phyloP scores from a whole-genome alignment of 768 basidiomycete species.

The Sporobolomyces phaffii region DNA sequence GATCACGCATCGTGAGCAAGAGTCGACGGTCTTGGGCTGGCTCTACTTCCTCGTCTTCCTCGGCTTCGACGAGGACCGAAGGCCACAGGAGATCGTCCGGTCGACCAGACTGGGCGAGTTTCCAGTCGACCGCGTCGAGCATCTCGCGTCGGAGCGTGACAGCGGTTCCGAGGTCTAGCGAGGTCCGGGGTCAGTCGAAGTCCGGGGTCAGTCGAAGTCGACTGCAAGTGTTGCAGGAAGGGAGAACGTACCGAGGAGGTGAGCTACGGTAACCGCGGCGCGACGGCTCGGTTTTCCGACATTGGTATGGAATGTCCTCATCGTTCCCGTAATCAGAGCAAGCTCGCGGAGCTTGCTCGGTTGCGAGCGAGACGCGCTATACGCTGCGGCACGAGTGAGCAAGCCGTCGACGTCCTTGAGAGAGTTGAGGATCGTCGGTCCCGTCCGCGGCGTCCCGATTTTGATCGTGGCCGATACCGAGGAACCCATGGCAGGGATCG shows the following conservation, averaged over 20 bases:
- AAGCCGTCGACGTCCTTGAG: constrained; percentile 57
- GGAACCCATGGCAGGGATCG: constrained; percentile 73
- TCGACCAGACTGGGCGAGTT: constrained; percentile 53
- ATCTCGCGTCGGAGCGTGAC: constrained; percentile 80
- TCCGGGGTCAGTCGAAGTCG: constrained; percentile 6
- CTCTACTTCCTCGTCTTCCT: constrained; percentile 49
- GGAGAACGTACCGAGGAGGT: constrained; percentile 52
- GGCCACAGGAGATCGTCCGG: constrained; percentile 74
- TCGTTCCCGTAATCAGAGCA: constrained; percentile 52
- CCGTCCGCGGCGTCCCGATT: constrained; percentile 52
- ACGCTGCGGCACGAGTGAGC: constrained; percentile 17
- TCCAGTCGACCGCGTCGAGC: constrained; percentile 69
- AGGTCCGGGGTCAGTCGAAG: not conserved
- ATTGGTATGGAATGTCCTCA: constrained; percentile 71
- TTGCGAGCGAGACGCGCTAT: constrained; percentile 58
- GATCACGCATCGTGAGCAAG: constrained; percentile 55
- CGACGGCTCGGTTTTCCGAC: constrained; percentile 59
- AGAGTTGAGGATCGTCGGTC: constrained; percentile 51
- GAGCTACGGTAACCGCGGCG: constrained; percentile 57
- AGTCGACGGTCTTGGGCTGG: constrained; percentile 45
- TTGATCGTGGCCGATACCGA: constrained; percentile 71
- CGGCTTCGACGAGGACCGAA: constrained; percentile 46
- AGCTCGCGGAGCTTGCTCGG: constrained; percentile 71
- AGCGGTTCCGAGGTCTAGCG: constrained; percentile 65
- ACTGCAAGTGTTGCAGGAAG: no score